Base-by-base conservation (phyloP, 148 eudicot genomes). In the Arbutus unedo region DNA sequence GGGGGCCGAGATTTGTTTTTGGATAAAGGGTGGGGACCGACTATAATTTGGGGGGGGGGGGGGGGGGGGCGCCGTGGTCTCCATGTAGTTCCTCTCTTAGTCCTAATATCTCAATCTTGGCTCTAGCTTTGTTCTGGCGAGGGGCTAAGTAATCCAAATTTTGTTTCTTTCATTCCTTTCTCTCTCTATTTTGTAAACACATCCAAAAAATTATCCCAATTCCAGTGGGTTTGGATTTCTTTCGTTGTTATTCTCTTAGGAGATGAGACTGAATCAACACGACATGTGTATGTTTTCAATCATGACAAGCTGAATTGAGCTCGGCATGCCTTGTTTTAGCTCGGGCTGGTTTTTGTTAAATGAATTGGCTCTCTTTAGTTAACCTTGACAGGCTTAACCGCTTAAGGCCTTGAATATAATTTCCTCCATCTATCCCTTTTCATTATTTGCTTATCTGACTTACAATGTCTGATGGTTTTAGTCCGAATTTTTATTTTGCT, bases 301-400 rank as follows among this genome's bases (percentile, higher is more conserved):
- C 38, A 31, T 31, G 38, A 31, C 38, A 31, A 31, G 38, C 38
- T 31, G 38, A 31, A 31, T 31, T 31, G 38, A 31, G 38, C 38
- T 31, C 1, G 38, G 8, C 77, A 74, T 48, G 77, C 56, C 31
- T 74, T 74, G 38, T 48, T 74, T 74, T 74, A 55, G 56, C 77
- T 49, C 31, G 4, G 38, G 71, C 31, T 41, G 0, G 38, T 21
- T 74, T 74, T 11, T n/a, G 8, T 49, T 49, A 7, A 38, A 74
- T 74, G 56, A 49, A 8, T 14, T 41, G 74, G 74, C n/a, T 38
- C 67, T 5, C 25, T 23, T 49, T 19, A 48, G 15, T 74, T 49
- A 2, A 23, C 49, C 15, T 74, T 9, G 25, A 74, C 14, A 48
- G 77, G 38, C 38, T 31, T 31, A 31, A 31, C 38, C 38, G 38